Percentiles rank a stretch among this genome's conserved stretches.
Evolutionary conservation across 2,329 filamentous ascomycete species (phyloP).

Genomic region (Aspergillus flavus): DNA sequence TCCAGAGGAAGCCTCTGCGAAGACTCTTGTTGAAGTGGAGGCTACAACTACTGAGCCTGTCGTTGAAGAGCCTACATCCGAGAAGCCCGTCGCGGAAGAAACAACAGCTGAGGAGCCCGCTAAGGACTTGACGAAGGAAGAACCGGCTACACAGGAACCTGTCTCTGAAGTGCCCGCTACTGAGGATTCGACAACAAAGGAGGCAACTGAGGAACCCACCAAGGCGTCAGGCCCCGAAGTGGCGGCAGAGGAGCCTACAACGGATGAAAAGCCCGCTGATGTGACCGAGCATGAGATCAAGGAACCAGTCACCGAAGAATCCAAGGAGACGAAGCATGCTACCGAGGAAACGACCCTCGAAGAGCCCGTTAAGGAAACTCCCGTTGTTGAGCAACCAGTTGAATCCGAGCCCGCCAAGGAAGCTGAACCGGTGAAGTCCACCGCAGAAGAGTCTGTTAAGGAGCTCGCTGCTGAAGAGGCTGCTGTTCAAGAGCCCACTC

Average conservation of each 20-base stretch:
- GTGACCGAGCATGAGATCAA: constrained; percentile 5
- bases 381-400: background rate
- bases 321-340: constrained; percentile 3
- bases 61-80: constrained; percentile 5
- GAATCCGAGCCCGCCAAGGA: constrained; percentile 12
- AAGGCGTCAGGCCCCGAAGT: constrained; percentile 9
- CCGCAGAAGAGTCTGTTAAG: constrained; percentile 8
- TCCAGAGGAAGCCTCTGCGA: background rate
- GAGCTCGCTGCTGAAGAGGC: constrained; percentile 8
- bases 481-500: background rate
- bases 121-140: constrained; percentile 6
- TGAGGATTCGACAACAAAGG: constrained; percentile 1
- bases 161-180: constrained; percentile 6
- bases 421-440: constrained; percentile 10
- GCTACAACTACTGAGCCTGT: constrained; percentile 7
- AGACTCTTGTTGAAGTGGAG: constrained; percentile 7
- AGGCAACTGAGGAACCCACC: background rate
- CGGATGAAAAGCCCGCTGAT: constrained; percentile 1
- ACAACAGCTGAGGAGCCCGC: constrained; percentile 5
- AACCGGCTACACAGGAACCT: background rate
- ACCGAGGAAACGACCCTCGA: background rate
- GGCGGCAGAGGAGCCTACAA: background rate
- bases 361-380: constrained; percentile 7
- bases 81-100: constrained; percentile 1
- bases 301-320: constrained; percentile 8